These are phyloP conservation scores for Metschnikowia picachoensis DNA, from an alignment of 805 yeast species.

Conservation along the genomic window DNA sequence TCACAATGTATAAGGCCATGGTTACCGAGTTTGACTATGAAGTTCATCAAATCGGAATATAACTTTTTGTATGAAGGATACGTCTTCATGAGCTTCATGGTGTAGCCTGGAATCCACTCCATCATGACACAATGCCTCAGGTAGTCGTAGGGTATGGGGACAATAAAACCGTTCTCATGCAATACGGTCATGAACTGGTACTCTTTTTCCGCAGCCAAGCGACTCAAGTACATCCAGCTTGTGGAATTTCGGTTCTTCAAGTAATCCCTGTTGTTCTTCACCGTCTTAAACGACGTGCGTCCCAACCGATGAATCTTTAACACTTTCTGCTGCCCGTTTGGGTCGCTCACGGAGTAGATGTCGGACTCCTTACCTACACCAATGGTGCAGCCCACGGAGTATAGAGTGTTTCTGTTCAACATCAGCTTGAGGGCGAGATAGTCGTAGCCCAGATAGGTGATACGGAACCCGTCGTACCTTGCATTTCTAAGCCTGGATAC, in stretches of 20 bases:
- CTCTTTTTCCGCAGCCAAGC: constrained; percentile 90
- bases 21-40: constrained; percentile 77
- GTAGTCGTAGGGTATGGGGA: constrained; percentile 85
- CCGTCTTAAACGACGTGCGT: constrained; percentile 87
- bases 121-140: constrained; percentile 90
- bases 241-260: constrained; percentile 68
- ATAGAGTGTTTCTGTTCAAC: constrained; percentile 67
- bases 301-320: constrained; percentile 92
- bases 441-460: constrained; percentile 88
- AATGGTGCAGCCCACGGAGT: constrained; percentile 78
- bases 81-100: constrained; percentile 77
- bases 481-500: constrained; percentile 81
- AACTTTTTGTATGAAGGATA: constrained; percentile 67
- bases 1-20: constrained; percentile 96
- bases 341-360: constrained; percentile 76
- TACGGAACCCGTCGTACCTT: constrained; percentile 88
- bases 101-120: constrained; percentile 87
- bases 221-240: constrained; percentile 89
- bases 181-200: constrained; percentile 81
- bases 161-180: constrained; percentile 70
- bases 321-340: constrained; percentile 60
- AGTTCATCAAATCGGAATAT: constrained; percentile 82
- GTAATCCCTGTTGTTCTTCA: constrained; percentile 91
- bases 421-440: constrained; percentile 85
- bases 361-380: constrained; percentile 99